Percentiles rank a stretch among this genome's conserved stretches.
phyloP scores from a whole-genome alignment of 2,329 filamentous ascomycete species.

The Fusarium albosuccineum region DNA sequence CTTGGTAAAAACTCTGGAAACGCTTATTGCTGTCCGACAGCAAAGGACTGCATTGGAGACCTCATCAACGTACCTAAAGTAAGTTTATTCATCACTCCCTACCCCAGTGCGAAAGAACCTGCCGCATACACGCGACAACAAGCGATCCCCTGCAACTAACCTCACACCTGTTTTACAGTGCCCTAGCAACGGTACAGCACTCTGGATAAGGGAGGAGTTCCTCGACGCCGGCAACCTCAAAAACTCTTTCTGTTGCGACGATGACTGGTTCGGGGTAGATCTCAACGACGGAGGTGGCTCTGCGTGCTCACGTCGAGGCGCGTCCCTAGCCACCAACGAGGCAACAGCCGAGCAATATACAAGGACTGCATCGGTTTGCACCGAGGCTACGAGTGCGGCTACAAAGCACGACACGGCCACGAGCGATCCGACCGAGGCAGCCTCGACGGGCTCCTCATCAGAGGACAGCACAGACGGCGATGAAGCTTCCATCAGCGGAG shows the following conservation, averaged over 20 bases:
- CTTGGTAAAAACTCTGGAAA: neutral
- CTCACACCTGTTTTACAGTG: neutral
- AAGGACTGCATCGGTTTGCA: neutral
- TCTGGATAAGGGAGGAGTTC: neutral
- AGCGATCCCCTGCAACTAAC: no score
- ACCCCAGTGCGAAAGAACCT: no score
- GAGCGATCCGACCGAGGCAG: neutral
- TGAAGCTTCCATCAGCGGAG: neutral
- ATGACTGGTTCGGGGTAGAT: neutral
- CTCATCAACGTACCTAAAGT: neutral
- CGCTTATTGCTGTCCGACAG: neutral
- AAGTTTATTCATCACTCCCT: neutral
- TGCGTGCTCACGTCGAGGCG: neutral
- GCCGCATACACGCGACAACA: no score
- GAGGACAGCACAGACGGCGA: neutral
- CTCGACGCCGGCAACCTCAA: neutral
- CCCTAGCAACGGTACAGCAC: neutral
- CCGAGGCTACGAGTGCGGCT: neutral
- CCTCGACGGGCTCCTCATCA: neutral
- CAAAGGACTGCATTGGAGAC: neutral
- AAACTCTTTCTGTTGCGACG: neutral
- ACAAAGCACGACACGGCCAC: neutral
- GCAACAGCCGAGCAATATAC: neutral
- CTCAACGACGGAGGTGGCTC: neutral
- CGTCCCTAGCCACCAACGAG: neutral